Evolutionary conservation across 2,329 filamentous ascomycete species (phyloP).

Genomic region (Aurifilum marmelostoma): DNA sequence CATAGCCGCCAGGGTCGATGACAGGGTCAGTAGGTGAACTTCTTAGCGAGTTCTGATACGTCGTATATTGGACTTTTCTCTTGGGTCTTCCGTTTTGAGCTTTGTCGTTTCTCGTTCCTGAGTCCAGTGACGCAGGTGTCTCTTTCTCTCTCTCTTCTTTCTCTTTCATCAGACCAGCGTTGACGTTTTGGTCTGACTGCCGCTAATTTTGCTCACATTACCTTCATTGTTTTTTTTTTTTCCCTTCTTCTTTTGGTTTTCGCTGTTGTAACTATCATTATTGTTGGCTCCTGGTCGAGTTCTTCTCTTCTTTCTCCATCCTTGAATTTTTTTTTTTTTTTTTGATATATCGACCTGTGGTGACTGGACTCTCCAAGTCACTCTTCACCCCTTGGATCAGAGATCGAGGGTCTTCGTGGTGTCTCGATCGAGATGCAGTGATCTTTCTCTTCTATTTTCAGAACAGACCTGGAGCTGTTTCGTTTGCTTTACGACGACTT

Average conservation of each 20-base stretch:
- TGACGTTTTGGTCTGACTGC: slow-evolving; percentile 19
- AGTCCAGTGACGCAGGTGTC: slow-evolving; percentile 26
- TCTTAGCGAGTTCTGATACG: background rate
- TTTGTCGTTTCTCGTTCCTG: slow-evolving; percentile 31
- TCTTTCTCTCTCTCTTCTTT: slow-evolving; percentile 10
- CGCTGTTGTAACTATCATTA: slow-evolving; percentile 8
- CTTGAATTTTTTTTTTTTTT: background rate
- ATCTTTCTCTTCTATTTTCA: background rate
- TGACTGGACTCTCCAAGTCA: slow-evolving; percentile 10
- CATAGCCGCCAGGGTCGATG: background rate
- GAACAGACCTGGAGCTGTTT: background rate
- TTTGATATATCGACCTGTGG: background rate
- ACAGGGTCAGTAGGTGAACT: background rate
- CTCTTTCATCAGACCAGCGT: slow-evolving; percentile 16
- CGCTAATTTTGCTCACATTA: slow-evolving; percentile 6
- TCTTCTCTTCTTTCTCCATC: slow-evolving; percentile 28
- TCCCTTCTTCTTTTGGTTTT: slow-evolving; percentile 24
- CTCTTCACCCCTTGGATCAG: background rate
- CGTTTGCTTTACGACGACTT: background rate
- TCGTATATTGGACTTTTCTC: slow-evolving; percentile 18
- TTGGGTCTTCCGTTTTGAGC: slow-evolving; percentile 30
- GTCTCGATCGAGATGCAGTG: background rate
- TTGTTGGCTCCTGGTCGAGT: slow-evolving; percentile 38
- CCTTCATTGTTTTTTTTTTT: slow-evolving; percentile 14
- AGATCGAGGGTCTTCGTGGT: background rate